These are phyloP conservation scores for Flaveria bidentis DNA, from an alignment of 129 eudicot species.

Conservation along the genomic window DNA sequence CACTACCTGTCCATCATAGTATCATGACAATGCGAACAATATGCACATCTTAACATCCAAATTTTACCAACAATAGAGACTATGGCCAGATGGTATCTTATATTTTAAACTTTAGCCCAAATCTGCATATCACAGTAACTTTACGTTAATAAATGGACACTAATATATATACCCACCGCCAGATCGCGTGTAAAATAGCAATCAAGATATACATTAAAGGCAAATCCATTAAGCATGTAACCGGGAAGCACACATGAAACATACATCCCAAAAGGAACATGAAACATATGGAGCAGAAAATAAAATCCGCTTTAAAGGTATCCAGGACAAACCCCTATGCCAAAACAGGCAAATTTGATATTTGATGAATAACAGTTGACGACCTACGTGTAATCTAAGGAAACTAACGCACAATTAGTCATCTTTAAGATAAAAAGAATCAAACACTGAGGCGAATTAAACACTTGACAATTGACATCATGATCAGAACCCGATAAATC, in stretches of 20 bases:
- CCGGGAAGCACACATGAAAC: neutral
- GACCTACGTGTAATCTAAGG: neutral
- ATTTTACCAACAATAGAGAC: neutral
- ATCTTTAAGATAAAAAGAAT: neutral
- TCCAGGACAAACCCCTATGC: neutral
- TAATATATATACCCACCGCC: neutral
- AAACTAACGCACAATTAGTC: constrained; percentile 7
- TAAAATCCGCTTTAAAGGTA: neutral
- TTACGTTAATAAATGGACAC: neutral
- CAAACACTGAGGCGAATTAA: too few species aligned
- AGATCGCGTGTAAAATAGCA: neutral
- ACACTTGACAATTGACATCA: neutral
- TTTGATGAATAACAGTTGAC: neutral
- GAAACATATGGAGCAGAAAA: too few species aligned
- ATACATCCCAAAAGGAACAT: neutral
- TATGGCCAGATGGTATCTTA: neutral
- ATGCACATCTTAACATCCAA: neutral
- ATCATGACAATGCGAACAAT: neutral
- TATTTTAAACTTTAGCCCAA: neutral
- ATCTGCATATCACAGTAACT: neutral
- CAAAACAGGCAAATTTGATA: neutral
- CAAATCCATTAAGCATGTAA: neutral
- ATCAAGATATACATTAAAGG: constrained; percentile 2
- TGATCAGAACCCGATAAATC: neutral
- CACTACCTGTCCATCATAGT: neutral